Evolutionary conservation across 139 green algal genomes (phyloP), one percentile per base, ranked within the genome.

Genomic region (Dunaliella primolecta): DNA sequence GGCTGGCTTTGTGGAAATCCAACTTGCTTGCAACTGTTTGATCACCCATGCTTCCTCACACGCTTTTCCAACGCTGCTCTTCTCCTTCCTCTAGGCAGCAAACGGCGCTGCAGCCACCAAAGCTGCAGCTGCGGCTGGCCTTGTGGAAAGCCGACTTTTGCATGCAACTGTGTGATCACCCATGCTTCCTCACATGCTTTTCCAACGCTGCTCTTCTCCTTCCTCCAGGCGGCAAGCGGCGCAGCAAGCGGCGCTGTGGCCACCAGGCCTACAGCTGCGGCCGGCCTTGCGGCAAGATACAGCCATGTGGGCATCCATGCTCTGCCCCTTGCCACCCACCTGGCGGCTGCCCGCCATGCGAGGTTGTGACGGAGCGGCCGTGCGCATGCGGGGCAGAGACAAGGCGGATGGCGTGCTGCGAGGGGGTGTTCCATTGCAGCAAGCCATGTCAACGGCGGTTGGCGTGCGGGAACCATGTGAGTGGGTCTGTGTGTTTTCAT

Each of bases 181-280:
- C n/a, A n/a, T n/a, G n/a, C n/a, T n/a, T n/a, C n/a, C n/a, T n/a
- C n/a, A n/a, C n/a, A n/a, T n/a, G n/a, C n/a, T n/a, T n/a, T n/a
- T n/a, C n/a, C n/a, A n/a, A n/a, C n/a, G n/a, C n/a, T n/a, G n/a
- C n/a, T n/a, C n/a, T n/a, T n/a, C n/a, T n/a, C n/a, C n/a, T n/a
- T n/a, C n/a, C n/a, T n/a, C n/a, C n/a, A 64, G 46, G 46, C 46
- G 46, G 46, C 46, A 64, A 64, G 46, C 46, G 94, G 92, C 64
- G 20, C 0, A 57, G 85, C 29, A 88, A 91, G 80, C 91, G 89
- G 80, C 88, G 94, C 3, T 97, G 94, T 81, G 91, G 91, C 20
- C 87, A 89, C 46, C 80, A 91, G 2, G 83, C 86, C 36, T 96
- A 91, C 84, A 88, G 78, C 80, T 97, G 94, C 83, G 85, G 85